Evolutionary conservation across 495 filamentous ascomycete genomes (phyloP).

Genomic region (Aspergillus affinis): DNA sequence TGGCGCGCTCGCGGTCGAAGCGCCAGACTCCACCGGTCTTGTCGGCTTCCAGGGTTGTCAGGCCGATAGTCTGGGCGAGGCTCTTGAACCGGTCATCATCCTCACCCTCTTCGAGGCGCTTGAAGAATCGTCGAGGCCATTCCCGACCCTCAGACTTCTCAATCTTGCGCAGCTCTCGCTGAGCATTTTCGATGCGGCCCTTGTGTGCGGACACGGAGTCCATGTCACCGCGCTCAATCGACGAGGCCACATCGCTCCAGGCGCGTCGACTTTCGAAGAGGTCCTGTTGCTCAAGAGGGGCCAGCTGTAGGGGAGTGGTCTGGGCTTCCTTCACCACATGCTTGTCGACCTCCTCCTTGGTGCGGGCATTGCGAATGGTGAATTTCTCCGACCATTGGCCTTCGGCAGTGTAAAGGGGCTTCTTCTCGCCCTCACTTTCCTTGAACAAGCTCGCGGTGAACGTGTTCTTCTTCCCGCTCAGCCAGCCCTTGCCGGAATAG

Average conservation of each 20-base stretch:
- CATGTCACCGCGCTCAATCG: constrained; percentile 79
- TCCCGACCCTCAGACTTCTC: constrained; percentile 76
- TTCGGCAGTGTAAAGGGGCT: constrained; percentile 78
- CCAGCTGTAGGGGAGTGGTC: constrained; percentile 68
- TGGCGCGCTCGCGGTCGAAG: constrained; percentile 69
- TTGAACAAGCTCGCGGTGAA: constrained; percentile 80
- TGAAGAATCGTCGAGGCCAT: constrained; percentile 89
- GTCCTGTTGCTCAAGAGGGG: constrained; percentile 78
- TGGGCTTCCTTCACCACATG: constrained; percentile 63
- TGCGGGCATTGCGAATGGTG: constrained; percentile 68
- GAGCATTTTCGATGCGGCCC: constrained; percentile 84
- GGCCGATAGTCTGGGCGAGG: constrained; percentile 57
- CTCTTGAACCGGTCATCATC: constrained; percentile 59
- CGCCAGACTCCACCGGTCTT: constrained; percentile 90
- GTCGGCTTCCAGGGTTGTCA: constrained; percentile 63
- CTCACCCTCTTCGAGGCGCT: constrained; percentile 44
- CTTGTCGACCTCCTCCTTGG: constrained; percentile 67
- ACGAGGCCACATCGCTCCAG: constrained; percentile 80
- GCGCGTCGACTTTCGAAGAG: constrained; percentile 84
- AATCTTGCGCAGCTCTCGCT: constrained; percentile 77
- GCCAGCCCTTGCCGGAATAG: constrained; percentile 89
- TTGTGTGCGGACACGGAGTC: constrained; percentile 77
- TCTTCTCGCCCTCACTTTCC: constrained; percentile 69
- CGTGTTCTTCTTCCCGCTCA: constrained; percentile 92
- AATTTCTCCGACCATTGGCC: constrained; percentile 92